Percentiles rank a stretch among this genome's conserved stretches.
phyloP scores from a whole-genome alignment of 805 yeast genomes.

The Saccharomycopsis oosterbeekiorum region DNA sequence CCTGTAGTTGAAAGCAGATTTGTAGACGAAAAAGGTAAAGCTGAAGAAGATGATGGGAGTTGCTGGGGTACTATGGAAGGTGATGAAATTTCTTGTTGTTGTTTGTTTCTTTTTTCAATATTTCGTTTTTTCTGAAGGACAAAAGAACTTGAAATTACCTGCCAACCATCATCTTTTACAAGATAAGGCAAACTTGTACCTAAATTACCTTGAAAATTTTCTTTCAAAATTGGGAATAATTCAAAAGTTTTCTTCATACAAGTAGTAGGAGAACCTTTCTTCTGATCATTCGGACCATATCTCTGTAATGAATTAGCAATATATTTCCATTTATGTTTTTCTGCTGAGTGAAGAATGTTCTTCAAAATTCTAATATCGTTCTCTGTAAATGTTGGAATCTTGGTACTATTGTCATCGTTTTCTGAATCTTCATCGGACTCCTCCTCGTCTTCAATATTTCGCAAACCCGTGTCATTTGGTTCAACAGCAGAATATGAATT shows the following conservation, averaged over 20 bases:
- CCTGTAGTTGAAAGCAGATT: too few species aligned
- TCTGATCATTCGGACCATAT: background rate
- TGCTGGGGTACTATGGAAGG: too few species aligned
- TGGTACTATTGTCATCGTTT: background rate
- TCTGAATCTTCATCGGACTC: too few species aligned
- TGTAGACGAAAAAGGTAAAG: too few species aligned
- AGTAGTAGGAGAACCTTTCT: conserved; percentile 5
- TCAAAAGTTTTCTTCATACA: conserved; percentile 8
- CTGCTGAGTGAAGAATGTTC: background rate
- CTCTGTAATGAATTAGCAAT: conserved; percentile 1
- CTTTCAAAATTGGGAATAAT: conserved; percentile 3
- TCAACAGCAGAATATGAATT: background rate
- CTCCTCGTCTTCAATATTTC: too few species aligned
- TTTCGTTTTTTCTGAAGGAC: background rate
- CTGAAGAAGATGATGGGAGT: too few species aligned
- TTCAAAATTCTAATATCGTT: conserved; percentile 3
- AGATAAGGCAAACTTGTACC: conserved; percentile 9
- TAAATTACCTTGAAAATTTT: conserved; percentile 6
- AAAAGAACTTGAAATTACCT: background rate
- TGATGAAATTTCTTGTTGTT: too few species aligned
- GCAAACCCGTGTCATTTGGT: too few species aligned
- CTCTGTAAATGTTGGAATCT: conserved; percentile 1
- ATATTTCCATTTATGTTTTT: conserved; percentile 9
- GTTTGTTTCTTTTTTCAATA: background rate
- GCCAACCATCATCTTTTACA: conserved; percentile 4